Base-by-base conservation (phyloP, 192 early-diverging fungal species). In the Backusella australiensis region DNA sequence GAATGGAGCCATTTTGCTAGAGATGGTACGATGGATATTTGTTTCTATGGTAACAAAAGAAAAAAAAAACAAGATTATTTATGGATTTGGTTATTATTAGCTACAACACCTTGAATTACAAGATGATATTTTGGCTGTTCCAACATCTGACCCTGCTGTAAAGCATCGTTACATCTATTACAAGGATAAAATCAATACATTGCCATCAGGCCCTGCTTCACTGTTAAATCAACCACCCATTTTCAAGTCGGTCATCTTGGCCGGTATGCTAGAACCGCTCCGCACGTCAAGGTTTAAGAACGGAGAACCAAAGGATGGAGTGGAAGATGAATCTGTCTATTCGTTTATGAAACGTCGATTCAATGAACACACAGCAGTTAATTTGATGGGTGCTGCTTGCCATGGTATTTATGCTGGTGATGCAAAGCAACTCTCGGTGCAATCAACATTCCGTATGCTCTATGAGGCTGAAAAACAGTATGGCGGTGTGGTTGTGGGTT, bases 331-430 rank as follows among this genome's bases (percentile, higher is more conserved):
- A 82, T 91, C 90, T 26, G 90, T 99, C 63, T 88, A 93, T 81
- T 77, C 79, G 46, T 97, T 99, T 89, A 83, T 95, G 6, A 78
- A 79, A n/a, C 86, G 96, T 66, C 88, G 96, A 32, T 95, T 99
- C 77, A 90, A 92, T 39, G 73, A 78, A 21, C 80, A 83, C 1
- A 82, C 96, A 1, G 93, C 95, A 46, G 86, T 94, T 70, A 93
- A 93, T 53, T 74, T 99, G 75, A 90, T 96, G 2, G 95, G 94
- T 42, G 95, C 97, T 1, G 84, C 95, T 34, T 88, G 95, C 53
- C 96, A 97, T 72, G 96, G 97, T 0, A 96, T 99, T 32, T 97
- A 96, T 83, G 95, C 95, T 0, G 96, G 96, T 0, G 94, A 99
- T 77, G 86, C 87, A 1, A 91, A 85, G 59, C 78, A 89, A 65